phyloP scores from a whole-genome alignment of 148 eudicot genomes.

The Selenicereus undatus region DNA sequence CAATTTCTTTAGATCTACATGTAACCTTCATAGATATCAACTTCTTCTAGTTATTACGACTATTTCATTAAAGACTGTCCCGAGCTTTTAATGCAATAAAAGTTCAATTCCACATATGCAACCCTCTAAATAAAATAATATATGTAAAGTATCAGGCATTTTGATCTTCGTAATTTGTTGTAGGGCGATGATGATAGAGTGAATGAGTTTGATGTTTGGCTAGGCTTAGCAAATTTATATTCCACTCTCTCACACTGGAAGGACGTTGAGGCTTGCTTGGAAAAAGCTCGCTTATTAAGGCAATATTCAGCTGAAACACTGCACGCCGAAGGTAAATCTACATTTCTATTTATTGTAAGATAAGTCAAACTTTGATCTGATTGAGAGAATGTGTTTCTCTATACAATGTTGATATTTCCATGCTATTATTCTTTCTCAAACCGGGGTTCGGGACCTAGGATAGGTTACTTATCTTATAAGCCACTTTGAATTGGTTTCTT shows the following conservation, averaged over 20 bases:
- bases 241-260: conserved; percentile 89
- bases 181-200: conserved; percentile 73
- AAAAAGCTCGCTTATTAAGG: conserved; percentile 64
- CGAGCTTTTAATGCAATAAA: not conserved
- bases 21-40: not conserved
- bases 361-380: not conserved
- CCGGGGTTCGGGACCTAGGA: not conserved
- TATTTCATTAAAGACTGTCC: not conserved
- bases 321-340: conserved; percentile 67
- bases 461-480: no score
- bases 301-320: conserved; percentile 77
- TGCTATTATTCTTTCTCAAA: not conserved
- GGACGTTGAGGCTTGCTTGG: conserved; percentile 88
- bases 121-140: not conserved
- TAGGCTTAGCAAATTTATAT: conserved; percentile 83
- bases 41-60: not conserved
- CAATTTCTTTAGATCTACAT: not conserved
- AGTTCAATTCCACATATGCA: not conserved
- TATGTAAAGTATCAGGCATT: not conserved
- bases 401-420: not conserved
- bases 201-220: conserved; percentile 93
- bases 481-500: not conserved
- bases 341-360: not conserved
- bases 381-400: not conserved
- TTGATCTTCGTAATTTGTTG: conserved; percentile 4